Base-by-base conservation (phyloP, 805 yeast genomes). In the Diddensiella transvaalensis region DNA sequence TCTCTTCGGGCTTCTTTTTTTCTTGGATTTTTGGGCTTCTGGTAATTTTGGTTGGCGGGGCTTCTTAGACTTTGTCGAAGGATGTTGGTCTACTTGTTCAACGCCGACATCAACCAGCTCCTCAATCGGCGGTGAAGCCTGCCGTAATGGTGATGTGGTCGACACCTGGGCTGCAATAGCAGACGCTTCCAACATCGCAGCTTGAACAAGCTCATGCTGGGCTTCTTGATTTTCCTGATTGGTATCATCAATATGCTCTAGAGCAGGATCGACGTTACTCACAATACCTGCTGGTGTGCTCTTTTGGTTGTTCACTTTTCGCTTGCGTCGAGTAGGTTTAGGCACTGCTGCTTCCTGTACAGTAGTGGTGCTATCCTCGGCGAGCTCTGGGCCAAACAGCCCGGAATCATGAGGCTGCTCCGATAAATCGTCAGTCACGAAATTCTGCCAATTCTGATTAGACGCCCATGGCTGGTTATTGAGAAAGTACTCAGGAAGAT, bases 201-300 rank as follows among this genome's bases (percentile, higher is more conserved):
- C 53, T 33, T 47, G 49, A 22, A 51, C 50, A 8, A 47, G 40
- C 30, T 49, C 46, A 22, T 43, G 48, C 40, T 37, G 42, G 35
- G 41, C 35, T 3, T 30, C 44, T 2, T 43, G 68, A 15, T 35
- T 35, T 3, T 30, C 44, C 3, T 43, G 68, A 15, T 35, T 35
- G 3, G 76, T 71, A 15, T 72, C 70, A 50, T 68, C 74, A 2
- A 66, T 51, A 29, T 75, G 76, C 6, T 80, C 77, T 33, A 80
- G 59, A 54, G 76, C 84, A 0, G 84, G 83, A 59, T 80, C 84
- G 29, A 79, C 83, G 29, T 73, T 76, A 40, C 48, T 50, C 32
- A 40, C 33, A 66, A 44, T 48, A 60, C 57, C 33, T 49, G 53
- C 24, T 13, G 17, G 22, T 15, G 22, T 50, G 66, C 84, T 83